Evolutionary conservation across 2,329 filamentous ascomycete species (phyloP).

Genomic region (Diaporthe aspalathi): DNA sequence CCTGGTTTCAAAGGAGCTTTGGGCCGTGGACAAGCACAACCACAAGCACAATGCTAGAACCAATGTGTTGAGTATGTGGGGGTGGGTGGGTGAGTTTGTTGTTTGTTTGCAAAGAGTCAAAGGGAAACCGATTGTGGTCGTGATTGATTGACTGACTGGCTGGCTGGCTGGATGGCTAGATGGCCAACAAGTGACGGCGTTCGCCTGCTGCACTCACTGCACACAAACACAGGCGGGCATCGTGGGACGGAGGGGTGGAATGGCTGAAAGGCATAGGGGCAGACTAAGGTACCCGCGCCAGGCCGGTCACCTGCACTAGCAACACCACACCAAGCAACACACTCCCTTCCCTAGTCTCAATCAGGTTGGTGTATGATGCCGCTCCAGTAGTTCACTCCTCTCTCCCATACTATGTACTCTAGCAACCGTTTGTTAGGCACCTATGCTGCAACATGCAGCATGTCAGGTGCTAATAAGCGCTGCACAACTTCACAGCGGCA

Average conservation of each 20-base stretch:
- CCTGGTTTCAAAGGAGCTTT: conserved; percentile 22
- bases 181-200: no score
- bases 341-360: conserved; percentile 17
- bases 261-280: conserved; percentile 7
- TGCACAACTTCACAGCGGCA: conserved; percentile 9
- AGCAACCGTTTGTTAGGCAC: background rate
- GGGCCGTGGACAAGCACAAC: background rate
- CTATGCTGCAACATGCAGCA: conserved; percentile 11
- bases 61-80: background rate
- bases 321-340: background rate
- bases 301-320: background rate
- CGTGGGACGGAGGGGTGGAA: conserved; percentile 7
- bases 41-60: conserved; percentile 5
- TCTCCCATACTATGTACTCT: background rate
- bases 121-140: background rate
- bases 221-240: background rate
- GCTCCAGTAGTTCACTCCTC: background rate
- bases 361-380: conserved; percentile 9
- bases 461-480: conserved; percentile 29
- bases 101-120: conserved; percentile 21
- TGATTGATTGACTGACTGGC: background rate
- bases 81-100: background rate
- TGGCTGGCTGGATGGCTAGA: background rate
- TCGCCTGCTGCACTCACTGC: background rate
- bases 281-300: background rate